Evolutionary conservation across 1,284 basidiomycete species (phyloP).

Genomic region (Filobasidium uniguttulatum): DNA sequence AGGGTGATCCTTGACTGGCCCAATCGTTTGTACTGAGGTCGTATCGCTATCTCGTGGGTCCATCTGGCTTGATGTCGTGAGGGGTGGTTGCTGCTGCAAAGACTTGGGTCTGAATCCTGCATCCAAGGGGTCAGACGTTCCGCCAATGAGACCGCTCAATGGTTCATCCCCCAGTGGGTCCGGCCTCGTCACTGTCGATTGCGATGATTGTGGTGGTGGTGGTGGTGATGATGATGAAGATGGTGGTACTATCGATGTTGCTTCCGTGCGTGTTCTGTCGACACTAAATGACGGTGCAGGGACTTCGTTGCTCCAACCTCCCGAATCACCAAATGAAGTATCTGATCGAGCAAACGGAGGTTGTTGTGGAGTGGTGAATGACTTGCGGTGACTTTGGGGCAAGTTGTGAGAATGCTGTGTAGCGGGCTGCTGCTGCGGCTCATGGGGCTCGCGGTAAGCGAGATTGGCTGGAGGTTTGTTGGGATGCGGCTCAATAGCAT

Average conservation of each 20-base stretch:
- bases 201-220: too few relatives aligned
- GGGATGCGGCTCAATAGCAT: conserved; percentile 74
- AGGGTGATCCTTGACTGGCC: not conserved
- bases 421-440: conserved; percentile 6
- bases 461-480: conserved; percentile 57
- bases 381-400: conserved; percentile 12
- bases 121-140: too few relatives aligned
- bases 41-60: not conserved
- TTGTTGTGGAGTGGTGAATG: not conserved
- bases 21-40: too few relatives aligned
- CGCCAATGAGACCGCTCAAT: too few relatives aligned
- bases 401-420: conserved; percentile 13
- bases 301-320: not conserved
- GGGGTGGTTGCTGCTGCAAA: too few relatives aligned
- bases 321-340: too few relatives aligned
- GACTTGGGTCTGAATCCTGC: too few relatives aligned
- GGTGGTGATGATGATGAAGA: not conserved
- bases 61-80: not conserved
- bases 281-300: not conserved
- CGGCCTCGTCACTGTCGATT: too few relatives aligned
- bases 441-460: too few relatives aligned
- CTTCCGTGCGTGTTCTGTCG: not conserved
- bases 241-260: not conserved
- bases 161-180: too few relatives aligned
- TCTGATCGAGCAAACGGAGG: not conserved